Conservation (phyloP, 768 basidiomycete genomes). For the Dentipellis sp. region DNA sequence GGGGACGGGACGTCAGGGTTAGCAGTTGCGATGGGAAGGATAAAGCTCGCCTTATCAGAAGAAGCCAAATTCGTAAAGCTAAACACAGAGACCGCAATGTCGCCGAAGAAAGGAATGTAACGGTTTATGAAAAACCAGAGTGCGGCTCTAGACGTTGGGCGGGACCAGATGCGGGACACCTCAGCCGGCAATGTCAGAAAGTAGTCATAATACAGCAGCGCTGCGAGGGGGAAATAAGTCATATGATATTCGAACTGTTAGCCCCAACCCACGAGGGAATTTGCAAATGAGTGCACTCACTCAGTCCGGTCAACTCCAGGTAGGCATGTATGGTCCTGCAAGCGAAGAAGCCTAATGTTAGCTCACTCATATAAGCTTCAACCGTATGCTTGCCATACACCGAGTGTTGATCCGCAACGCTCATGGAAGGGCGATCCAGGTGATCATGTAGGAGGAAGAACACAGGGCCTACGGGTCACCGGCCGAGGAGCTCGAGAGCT, state of each 20-base stretch:
- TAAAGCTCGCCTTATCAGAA: constrained; percentile 9
- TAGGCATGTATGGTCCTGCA: neutral
- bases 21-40: neutral
- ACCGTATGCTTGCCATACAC: neutral
- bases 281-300: neutral
- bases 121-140: constrained; percentile 42
- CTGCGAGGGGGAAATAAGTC: constrained; percentile 10
- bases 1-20: neutral
- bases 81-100: constrained; percentile 14
- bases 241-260: neutral
- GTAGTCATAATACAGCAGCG: constrained; percentile 23
- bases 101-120: constrained; percentile 35
- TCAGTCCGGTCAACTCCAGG: neutral
- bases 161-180: constrained; percentile 35
- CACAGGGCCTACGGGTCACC: too few relatives aligned
- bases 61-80: constrained; percentile 12
- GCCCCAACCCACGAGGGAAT: neutral
- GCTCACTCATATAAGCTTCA: neutral
- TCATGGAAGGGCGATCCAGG: neutral
- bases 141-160: constrained; percentile 28
- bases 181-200: constrained; percentile 26
- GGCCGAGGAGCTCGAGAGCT: too few relatives aligned
- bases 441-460: neutral
- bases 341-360: neutral
- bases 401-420: neutral